Percentiles rank a stretch among this genome's conserved stretches.
Evolutionary conservation across 306 rosid species (phyloP).

Genomic region (Cucumis hystrix): DNA sequence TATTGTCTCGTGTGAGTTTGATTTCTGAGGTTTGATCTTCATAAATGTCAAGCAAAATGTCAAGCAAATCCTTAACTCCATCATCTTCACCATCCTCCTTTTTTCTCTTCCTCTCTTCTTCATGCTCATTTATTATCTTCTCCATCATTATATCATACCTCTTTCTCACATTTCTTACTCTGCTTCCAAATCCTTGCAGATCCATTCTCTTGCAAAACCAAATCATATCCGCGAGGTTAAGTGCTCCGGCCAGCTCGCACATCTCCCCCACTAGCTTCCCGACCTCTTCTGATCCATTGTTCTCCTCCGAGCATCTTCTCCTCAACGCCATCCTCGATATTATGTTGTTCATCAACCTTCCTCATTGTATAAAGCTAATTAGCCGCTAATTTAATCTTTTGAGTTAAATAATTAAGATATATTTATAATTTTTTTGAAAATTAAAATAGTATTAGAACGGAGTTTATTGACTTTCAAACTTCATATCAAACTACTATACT

Average conservation of each 20-base stretch:
- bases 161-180: neutral
- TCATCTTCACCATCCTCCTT: neutral
- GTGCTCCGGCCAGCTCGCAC: neutral
- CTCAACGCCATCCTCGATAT: slow-evolving; percentile 32
- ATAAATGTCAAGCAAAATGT: neutral
- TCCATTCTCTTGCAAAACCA: slow-evolving; percentile 8
- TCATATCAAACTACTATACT: too few species aligned
- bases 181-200: slow-evolving; percentile 6
- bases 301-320: slow-evolving; percentile 12
- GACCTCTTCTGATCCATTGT: neutral
- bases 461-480: too few species aligned
- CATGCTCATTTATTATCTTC: slow-evolving; percentile 3
- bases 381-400: too few species aligned
- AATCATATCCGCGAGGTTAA: neutral
- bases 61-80: slow-evolving; percentile 5
- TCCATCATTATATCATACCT: neutral
- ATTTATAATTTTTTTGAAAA: too few species aligned
- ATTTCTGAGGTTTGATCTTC: slow-evolving; percentile 3
- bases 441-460: too few species aligned
- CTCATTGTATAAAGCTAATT: too few species aligned
- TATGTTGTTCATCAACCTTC: slow-evolving; percentile 18
- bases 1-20: neutral
- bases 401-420: too few species aligned
- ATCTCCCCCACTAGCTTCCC: slow-evolving; percentile 6
- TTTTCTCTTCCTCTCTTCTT: neutral